Conservation (phyloP, 2,329 filamentous ascomycete species). For the Fusarium duplospermum region DNA sequence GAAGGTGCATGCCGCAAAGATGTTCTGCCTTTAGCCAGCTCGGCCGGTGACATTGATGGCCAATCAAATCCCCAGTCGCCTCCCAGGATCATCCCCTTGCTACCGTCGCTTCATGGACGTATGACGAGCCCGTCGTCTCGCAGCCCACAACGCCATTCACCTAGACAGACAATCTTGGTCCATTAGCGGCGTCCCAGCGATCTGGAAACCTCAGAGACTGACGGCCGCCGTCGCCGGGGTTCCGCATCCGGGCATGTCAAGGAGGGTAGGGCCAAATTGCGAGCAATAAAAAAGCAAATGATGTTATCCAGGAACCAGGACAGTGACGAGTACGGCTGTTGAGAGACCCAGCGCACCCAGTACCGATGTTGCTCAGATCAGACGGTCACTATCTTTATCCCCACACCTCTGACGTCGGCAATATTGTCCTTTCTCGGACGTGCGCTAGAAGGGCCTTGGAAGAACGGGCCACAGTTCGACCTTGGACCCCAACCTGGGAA, state of each 20-base stretch:
- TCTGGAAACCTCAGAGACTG: slow-evolving; percentile 41
- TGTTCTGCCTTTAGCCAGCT: slow-evolving; percentile 6
- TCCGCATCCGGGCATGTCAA: slow-evolving; percentile 15
- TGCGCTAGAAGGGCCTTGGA: slow-evolving; percentile 28
- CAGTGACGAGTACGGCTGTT: not conserved
- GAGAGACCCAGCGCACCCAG: not conserved
- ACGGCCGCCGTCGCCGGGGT: slow-evolving; percentile 33
- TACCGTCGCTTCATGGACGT: slow-evolving; percentile 14
- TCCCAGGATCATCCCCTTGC: slow-evolving; percentile 9
- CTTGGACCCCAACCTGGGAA: slow-evolving; percentile 2
- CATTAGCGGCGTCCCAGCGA: slow-evolving; percentile 45
- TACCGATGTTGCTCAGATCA: slow-evolving; percentile 4
- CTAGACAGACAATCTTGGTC: slow-evolving; percentile 24
- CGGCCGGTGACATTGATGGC: not conserved
- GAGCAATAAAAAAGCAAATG: slow-evolving; percentile 32
- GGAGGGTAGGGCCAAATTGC: slow-evolving; percentile 26
- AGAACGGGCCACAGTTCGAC: not conserved
- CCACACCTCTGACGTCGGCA: slow-evolving; percentile 37
- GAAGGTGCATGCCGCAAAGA: not conserved
- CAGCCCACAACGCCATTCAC: slow-evolving; percentile 28
- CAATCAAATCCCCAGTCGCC: not conserved
- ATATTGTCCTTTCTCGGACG: slow-evolving; percentile 13
- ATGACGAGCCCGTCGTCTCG: slow-evolving; percentile 30
- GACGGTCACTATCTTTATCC: slow-evolving; percentile 7
- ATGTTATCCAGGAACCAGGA: slow-evolving; percentile 17